Evolutionary conservation across 2,329 filamentous ascomycete genomes (phyloP), one percentile per base, ranked within the genome.

Genomic region (Amylocarpus encephaloides): DNA sequence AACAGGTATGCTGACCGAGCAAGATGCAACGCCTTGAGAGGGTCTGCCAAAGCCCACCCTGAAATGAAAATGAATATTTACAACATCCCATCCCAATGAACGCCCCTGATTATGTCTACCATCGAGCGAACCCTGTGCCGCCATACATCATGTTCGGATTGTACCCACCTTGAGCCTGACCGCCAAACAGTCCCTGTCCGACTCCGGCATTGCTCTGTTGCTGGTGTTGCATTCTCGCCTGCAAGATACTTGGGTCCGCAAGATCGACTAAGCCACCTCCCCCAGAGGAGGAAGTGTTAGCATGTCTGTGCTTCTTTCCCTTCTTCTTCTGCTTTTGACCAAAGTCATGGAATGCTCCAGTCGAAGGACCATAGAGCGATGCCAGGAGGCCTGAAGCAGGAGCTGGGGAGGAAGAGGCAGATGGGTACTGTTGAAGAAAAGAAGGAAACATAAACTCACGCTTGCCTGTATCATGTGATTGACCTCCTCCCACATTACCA

Each of bases 241-340:
- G 91, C 80, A 97, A 84, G 81, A 96, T 96, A 81, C 89, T 95
- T 80, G 92, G 92, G 89, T 97, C 91, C 80, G 88, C 89, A 91
- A 95, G 89, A 94, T 97, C 91, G 78, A 94, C 91, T 92, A 96
- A 83, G 79, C 88, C 91, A 88, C 89, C 88, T 83, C 90, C 91
- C 79, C 87, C 87, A 83, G 90, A 95, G 84, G 92, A 97, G 88
- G 91, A 95, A 92, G 92, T 96, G 89, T 96, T 95, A 93, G 90
- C 92, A 85, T 96, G 91, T 85, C 91, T 94, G 81, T 96, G 92
- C 89, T 96, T 96, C 84, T 95, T 96, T 79, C 90, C 90, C 89
- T 95, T 95, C 83, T 95, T 96, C 86, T 95, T 95, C 82, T 94
- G 90, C 85, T 95, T 94, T 76, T 88, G 85, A 76, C 86, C 86